phyloP scores from a whole-genome alignment of 352 stramenopile genomes.

The Pythium monospermum region DNA sequence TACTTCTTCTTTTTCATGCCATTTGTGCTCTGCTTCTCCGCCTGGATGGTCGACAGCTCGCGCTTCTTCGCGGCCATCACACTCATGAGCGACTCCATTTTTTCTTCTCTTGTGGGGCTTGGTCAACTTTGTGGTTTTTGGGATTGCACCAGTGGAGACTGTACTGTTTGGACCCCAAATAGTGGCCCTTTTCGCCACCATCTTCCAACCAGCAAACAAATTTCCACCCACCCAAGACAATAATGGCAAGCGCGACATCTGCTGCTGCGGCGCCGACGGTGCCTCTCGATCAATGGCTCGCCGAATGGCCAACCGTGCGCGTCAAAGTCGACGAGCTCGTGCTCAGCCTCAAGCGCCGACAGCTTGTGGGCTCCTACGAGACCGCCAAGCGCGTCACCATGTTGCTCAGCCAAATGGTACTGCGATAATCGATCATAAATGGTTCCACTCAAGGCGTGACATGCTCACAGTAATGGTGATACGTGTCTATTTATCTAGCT shows the following conservation, averaged over 20 bases:
- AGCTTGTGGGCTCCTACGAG: conserved; percentile 75
- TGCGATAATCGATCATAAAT: not conserved
- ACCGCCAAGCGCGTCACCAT: conserved; percentile 74
- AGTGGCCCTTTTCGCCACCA: no score
- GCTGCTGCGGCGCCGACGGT: not conserved
- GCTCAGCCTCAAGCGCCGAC: conserved; percentile 74
- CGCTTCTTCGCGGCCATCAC: conserved; percentile 84
- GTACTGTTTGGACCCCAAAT: not conserved
- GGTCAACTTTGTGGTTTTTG: not conserved
- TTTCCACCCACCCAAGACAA: no score
- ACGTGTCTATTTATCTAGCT: no score
- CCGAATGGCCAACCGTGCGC: conserved; percentile 69
- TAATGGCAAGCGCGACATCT: no score
- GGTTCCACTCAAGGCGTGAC: not conserved
- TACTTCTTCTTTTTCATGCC: conserved; percentile 83
- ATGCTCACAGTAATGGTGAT: not conserved
- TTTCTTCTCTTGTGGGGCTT: not conserved
- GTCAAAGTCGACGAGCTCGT: conserved; percentile 67
- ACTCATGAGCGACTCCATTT: conserved; percentile 65
- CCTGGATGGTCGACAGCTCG: conserved; percentile 49
- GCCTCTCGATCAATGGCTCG: conserved; percentile 61
- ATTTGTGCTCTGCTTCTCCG: conserved; percentile 39
- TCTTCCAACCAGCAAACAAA: no score
- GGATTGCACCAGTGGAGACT: not conserved
- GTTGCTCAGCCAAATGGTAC: conserved; percentile 68